Evolutionary conservation across 345 rosid species (phyloP).

Genomic region (Cochlearia excelsa): DNA sequence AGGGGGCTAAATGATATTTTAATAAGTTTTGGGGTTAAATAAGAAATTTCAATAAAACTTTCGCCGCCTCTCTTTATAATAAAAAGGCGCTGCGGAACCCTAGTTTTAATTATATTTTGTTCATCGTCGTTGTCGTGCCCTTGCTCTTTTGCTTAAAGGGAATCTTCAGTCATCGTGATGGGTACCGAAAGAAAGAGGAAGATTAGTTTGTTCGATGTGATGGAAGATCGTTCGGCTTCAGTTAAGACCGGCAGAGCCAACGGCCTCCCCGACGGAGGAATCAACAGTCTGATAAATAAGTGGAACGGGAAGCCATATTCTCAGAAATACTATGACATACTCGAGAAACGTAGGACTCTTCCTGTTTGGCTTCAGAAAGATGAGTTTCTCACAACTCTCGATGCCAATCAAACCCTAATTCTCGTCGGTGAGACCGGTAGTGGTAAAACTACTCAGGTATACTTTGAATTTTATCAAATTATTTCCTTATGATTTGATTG

Average conservation of each 20-base stretch:
- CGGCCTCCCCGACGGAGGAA: conserved; percentile 21
- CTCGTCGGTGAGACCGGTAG: conserved; percentile 97
- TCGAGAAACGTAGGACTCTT: conserved; percentile 75
- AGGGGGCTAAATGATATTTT: not conserved
- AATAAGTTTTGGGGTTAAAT: conserved; percentile 6
- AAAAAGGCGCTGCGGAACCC: conserved; percentile 17
- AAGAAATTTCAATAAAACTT: not conserved
- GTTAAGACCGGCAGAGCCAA: conserved; percentile 37
- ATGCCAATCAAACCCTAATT: conserved; percentile 57
- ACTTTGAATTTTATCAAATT: conserved; percentile 10
- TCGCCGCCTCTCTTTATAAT: not conserved
- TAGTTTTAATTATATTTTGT: not conserved
- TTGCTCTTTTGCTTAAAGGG: not conserved
- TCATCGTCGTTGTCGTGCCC: not conserved
- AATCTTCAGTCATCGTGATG: conserved; percentile 31
- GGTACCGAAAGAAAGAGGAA: conserved; percentile 94
- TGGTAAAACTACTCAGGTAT: conserved; percentile 96
- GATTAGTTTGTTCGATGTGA: conserved; percentile 89
- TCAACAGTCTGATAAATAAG: conserved; percentile 44
- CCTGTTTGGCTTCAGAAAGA: conserved; percentile 97
- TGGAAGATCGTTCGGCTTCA: conserved; percentile 60
- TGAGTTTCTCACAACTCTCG: conserved; percentile 66
- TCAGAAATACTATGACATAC: conserved; percentile 64
- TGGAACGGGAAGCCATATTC: conserved; percentile 88
- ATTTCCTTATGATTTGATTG: not conserved